Evolutionary conservation across 805 yeast species (phyloP), one percentile per base, ranked within the genome.

Genomic region (Hanseniaspora mollemarum): DNA sequence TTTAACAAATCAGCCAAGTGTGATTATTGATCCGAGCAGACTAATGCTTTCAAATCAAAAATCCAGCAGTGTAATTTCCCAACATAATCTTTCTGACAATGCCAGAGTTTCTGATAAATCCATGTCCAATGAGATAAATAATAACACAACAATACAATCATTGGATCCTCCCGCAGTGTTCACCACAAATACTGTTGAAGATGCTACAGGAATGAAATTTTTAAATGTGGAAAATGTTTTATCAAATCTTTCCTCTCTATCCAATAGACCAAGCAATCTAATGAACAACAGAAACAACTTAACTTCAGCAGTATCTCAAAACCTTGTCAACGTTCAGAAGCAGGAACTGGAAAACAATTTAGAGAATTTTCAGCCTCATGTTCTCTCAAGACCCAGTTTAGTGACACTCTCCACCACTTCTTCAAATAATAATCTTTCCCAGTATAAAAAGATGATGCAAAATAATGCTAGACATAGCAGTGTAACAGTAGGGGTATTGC

Each of bases 401-500:
- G 41, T 33, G 35, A 48, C 32, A 19, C 26, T 48, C 8, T 48
- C 51, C 1, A 40, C 51, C 18, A 43, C 39, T 10, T 39, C 51
- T 19, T 48, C 51, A 26, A 48, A 48, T 16, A 48, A 48, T 19
- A 48, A 48, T 25, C 19, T 48, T n/a, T 48, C 51, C 19, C 51
- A 48, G 26, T 48, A 48, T 18, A 48, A 48, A 28, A 48, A 48
- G 21, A 48, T 48, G 51, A 48, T 48, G 51, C 51, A 48, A 33
- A 48, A 40, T 18, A 48, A 48, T 26, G 45, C 51, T 12, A 48
- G 51, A 40, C 51, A 48, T 31, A 48, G 45, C 29, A 48, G 51
- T 40, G 37, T 40, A 25, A 48, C 45, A 18, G 51, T 48, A 13
- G 51, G 51, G 8, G 28, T 48, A 12, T 40, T 48, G 12, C 51